phyloP scores from a whole-genome alignment of 192 early-diverging fungal species.

The Dissophora globulifera region DNA sequence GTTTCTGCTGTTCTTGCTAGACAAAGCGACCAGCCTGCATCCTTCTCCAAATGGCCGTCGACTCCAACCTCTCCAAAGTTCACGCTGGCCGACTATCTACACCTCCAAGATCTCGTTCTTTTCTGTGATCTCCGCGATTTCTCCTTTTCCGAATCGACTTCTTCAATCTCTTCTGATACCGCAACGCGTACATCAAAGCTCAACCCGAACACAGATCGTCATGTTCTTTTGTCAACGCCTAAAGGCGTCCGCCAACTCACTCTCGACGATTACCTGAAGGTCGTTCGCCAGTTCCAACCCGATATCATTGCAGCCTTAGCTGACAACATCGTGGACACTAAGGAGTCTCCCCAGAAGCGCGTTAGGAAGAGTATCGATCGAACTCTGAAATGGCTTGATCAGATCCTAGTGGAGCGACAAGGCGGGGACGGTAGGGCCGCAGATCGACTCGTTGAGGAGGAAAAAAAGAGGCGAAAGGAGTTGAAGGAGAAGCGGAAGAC shows the following conservation, averaged over 20 bases:
- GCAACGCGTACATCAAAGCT: constrained; percentile 7
- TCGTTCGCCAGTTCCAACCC: constrained; percentile 57
- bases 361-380: constrained; percentile 60
- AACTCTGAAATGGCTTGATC: constrained; percentile 63
- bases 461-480: constrained; percentile 21
- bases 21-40: constrained; percentile 30
- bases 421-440: constrained; percentile 22
- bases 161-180: background rate
- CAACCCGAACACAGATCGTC: constrained; percentile 61
- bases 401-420: constrained; percentile 26
- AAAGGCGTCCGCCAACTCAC: constrained; percentile 65
- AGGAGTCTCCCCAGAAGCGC: constrained; percentile 54
- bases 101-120: constrained; percentile 54
- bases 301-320: constrained; percentile 58
- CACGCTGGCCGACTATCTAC: constrained; percentile 53
- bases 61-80: constrained; percentile 7
- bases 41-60: constrained; percentile 29
- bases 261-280: constrained; percentile 49
- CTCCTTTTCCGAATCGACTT: constrained; percentile 22
- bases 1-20: constrained; percentile 8
- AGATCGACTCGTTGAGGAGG: constrained; percentile 23
- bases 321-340: constrained; percentile 53
- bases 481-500: constrained; percentile 13
- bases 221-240: constrained; percentile 57
- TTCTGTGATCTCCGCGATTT: constrained; percentile 63